Percentiles rank a stretch among this genome's conserved stretches.
phyloP scores from a whole-genome alignment of 768 basidiomycete species.

The Krasilnikovozyma curviuscula region DNA sequence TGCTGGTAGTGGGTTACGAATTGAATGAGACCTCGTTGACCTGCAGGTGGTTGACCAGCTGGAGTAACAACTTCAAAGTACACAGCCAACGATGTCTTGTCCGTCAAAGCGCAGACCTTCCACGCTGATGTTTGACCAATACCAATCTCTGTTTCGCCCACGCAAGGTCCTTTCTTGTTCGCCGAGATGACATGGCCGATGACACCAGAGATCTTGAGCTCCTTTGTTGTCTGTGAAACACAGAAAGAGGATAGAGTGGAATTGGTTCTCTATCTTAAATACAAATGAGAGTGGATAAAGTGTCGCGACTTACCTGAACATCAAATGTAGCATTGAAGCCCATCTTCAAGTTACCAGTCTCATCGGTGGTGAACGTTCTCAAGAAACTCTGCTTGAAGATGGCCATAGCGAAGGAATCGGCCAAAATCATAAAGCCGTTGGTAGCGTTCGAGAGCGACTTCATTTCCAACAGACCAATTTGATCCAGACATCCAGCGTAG shows the following conservation, averaged over 20 bases:
- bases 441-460: conserved; percentile 86
- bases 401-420: conserved; percentile 90
- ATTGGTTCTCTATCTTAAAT: not conserved
- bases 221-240: conserved; percentile 68
- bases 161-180: conserved; percentile 86
- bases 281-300: not conserved
- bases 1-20: conserved; percentile 99
- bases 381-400: conserved; percentile 99
- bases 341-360: conserved; percentile 80
- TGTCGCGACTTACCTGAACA: conserved; percentile 48
- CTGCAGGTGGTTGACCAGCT: conserved; percentile 66
- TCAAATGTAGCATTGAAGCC: conserved; percentile 99
- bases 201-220: conserved; percentile 90
- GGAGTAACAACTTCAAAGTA: conserved; percentile 99
- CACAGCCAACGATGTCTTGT: conserved; percentile 68
- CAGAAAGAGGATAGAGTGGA: not conserved
- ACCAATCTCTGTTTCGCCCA: conserved; percentile 97
- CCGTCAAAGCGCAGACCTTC: conserved; percentile 83
- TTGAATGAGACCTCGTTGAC: conserved; percentile 75
- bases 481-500: conserved; percentile 92
- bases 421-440: conserved; percentile 86
- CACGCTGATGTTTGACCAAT: conserved; percentile 97
- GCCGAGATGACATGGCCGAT: conserved; percentile 96
- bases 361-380: conserved; percentile 77
- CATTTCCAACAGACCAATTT: conserved; percentile 96